Conservation (phyloP, 1,139 yeast genomes). For the Eremothecium cymbalariae region DNA sequence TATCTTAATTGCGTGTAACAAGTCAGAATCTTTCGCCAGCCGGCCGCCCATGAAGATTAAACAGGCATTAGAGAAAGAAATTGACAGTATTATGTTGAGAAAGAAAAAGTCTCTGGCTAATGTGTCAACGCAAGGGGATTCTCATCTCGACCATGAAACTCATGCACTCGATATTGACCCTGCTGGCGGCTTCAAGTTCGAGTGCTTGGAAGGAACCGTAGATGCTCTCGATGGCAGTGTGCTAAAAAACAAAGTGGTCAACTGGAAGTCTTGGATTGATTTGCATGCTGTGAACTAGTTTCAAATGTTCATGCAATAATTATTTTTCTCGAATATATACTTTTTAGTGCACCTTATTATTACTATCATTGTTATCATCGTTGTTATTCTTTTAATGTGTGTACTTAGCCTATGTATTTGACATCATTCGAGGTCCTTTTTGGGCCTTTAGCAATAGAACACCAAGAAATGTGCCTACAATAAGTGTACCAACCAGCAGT, state of each 20-base stretch:
- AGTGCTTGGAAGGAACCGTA: slow-evolving; percentile 56
- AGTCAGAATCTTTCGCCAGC: slow-evolving; percentile 75
- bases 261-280: slow-evolving; percentile 74
- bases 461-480: slow-evolving; percentile 27
- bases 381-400: background rate
- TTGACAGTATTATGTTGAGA: slow-evolving; percentile 37
- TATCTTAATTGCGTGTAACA: slow-evolving; percentile 70
- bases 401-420: background rate
- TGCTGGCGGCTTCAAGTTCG: slow-evolving; percentile 17
- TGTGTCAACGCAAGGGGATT: no score
- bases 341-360: no score
- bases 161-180: slow-evolving; percentile 12
- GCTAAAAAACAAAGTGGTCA: slow-evolving; percentile 42
- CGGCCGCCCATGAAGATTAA: slow-evolving; percentile 58
- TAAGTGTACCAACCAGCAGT: slow-evolving; percentile 20
- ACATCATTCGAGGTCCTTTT: slow-evolving; percentile 3
- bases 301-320: no score
- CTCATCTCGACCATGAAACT: slow-evolving; percentile 72
- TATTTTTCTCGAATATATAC: no score
- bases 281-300: slow-evolving; percentile 36
- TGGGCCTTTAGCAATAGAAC: slow-evolving; percentile 14
- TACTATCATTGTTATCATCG: background rate
- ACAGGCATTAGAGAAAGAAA: slow-evolving; percentile 52
- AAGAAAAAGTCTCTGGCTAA: slow-evolving; percentile 24
- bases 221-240: slow-evolving; percentile 69